Percentiles rank a stretch among this genome's conserved stretches.
These are phyloP conservation scores for Dothiorella sarmentorum DNA, from an alignment of 2,329 filamentous ascomycete genomes.

Conservation along the genomic window DNA sequence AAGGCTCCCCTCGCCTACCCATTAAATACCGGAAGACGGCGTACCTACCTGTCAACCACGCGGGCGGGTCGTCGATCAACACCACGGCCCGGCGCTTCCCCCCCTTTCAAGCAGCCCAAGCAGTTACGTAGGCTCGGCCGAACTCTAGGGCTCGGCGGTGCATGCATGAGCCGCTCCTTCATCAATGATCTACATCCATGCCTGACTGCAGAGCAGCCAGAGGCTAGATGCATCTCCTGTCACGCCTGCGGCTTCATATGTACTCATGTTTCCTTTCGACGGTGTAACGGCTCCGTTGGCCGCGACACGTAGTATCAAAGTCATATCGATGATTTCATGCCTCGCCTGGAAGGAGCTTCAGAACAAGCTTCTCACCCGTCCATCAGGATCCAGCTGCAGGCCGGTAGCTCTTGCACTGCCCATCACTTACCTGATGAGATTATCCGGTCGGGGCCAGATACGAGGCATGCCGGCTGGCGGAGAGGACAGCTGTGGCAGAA, in stretches of 20 bases:
- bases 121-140: conserved; percentile 18
- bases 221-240: conserved; percentile 5
- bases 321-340: not conserved
- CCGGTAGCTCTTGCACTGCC: not conserved
- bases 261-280: not conserved
- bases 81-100: conserved; percentile 5
- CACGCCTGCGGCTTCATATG: not conserved
- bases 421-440: conserved; percentile 10
- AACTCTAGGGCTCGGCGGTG: conserved; percentile 14
- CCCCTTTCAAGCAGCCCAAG: conserved; percentile 1
- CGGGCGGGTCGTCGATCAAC: not conserved
- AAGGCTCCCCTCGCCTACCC: conserved; percentile 5
- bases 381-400: not conserved
- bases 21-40: not conserved
- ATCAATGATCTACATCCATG: conserved; percentile 9
- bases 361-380: not conserved
- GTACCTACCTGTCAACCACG: conserved; percentile 1
- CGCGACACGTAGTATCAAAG: not conserved
- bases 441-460: conserved; percentile 4
- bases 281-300: conserved; percentile 5
- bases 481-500: not conserved
- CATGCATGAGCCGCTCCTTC: conserved; percentile 17
- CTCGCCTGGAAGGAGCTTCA: not conserved
- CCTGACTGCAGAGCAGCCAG: conserved; percentile 8
- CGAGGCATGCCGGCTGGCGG: not conserved